phyloP scores from a whole-genome alignment of 179 eudicot species.

The Beta corolliflora region DNA sequence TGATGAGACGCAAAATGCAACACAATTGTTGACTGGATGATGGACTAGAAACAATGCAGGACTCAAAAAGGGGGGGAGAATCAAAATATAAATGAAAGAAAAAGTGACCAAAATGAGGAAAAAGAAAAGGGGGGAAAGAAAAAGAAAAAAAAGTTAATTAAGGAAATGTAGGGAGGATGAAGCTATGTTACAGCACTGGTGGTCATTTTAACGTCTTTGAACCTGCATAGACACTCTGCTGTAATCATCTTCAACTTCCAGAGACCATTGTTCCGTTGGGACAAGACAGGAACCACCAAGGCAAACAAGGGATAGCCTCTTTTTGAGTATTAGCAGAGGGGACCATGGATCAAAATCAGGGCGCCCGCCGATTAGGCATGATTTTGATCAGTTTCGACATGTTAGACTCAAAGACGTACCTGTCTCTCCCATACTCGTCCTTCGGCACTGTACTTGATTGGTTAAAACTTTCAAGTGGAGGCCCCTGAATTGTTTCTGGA shows the following conservation, averaged over 20 bases:
- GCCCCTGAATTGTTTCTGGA: conserved; percentile 16
- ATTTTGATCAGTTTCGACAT: conserved; percentile 21
- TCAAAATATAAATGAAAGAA: background rate
- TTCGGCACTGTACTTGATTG: conserved; percentile 18
- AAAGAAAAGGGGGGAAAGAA: conserved; percentile 11
- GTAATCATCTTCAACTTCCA: conserved; percentile 16
- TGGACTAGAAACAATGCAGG: conserved; percentile 38
- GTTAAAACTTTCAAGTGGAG: conserved; percentile 18
- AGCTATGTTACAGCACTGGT: conserved; percentile 29
- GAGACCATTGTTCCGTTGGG: conserved; percentile 6
- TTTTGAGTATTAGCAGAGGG: conserved; percentile 13
- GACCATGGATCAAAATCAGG: conserved; percentile 25
- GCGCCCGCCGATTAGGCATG: conserved; percentile 10
- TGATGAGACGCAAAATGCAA: conserved; percentile 33
- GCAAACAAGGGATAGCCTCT: conserved; percentile 9
- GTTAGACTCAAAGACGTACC: conserved; percentile 18
- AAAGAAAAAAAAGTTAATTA: conserved; percentile 9
- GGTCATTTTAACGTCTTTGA: conserved; percentile 22
- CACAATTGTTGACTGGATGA: conserved; percentile 24
- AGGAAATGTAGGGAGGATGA: conserved; percentile 8
- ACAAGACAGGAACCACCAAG: conserved; percentile 23
- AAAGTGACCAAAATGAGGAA: conserved; percentile 17
- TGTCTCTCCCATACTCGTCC: conserved; percentile 17
- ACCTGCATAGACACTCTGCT: conserved; percentile 21
- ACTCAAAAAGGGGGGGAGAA: conserved; percentile 25